A percentile compares a stretch with the other conserved stretches of the same genome.
Conservation (phyloP, 2,329 filamentous ascomycete species). For the Blumeria hordei region DNA sequence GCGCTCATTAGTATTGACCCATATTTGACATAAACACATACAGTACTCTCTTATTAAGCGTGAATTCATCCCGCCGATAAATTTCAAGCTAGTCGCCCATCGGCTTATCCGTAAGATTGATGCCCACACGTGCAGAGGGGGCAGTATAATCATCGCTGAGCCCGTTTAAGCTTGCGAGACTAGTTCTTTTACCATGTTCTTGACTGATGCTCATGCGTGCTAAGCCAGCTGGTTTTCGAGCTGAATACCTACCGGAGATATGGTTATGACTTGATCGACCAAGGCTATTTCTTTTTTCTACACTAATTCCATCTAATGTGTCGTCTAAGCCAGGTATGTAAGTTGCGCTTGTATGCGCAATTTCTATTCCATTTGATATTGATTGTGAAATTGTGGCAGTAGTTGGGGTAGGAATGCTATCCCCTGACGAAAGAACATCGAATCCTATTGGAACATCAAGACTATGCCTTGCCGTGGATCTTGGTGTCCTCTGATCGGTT, state of each 20-base stretch:
- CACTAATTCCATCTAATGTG: constrained; percentile 6
- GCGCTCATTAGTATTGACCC: too few relatives aligned
- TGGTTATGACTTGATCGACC: constrained; percentile 25
- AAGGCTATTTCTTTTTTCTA: constrained; percentile 42
- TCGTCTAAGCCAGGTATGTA: constrained; percentile 13
- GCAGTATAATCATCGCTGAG: constrained; percentile 18
- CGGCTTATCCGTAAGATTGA: constrained; percentile 50
- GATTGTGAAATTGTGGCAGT: constrained; percentile 7
- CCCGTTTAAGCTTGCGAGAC: constrained; percentile 9
- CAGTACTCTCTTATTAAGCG: too few relatives aligned
- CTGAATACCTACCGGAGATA: constrained; percentile 22
- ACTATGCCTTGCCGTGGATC: constrained; percentile 28
- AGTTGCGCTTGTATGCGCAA: constrained; percentile 10
- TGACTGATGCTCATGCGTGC: constrained; percentile 15
- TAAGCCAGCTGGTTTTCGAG: constrained; percentile 14
- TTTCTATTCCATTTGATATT: constrained; percentile 9
- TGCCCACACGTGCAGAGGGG: constrained; percentile 20
- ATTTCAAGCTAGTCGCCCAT: constrained; percentile 38
- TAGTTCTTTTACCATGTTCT: constrained; percentile 13
- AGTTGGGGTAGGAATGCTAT: constrained; percentile 3
- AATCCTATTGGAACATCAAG: constrained; percentile 37
- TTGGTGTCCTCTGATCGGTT: constrained; percentile 17
- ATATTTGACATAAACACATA: too few relatives aligned
- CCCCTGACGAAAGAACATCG: constrained; percentile 4
- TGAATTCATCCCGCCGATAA: too few relatives aligned